Evolutionary conservation across 495 filamentous ascomycete species (phyloP), one percentile per base, ranked within the genome.

Genomic region (Lasiosphaeris hirsuta): DNA sequence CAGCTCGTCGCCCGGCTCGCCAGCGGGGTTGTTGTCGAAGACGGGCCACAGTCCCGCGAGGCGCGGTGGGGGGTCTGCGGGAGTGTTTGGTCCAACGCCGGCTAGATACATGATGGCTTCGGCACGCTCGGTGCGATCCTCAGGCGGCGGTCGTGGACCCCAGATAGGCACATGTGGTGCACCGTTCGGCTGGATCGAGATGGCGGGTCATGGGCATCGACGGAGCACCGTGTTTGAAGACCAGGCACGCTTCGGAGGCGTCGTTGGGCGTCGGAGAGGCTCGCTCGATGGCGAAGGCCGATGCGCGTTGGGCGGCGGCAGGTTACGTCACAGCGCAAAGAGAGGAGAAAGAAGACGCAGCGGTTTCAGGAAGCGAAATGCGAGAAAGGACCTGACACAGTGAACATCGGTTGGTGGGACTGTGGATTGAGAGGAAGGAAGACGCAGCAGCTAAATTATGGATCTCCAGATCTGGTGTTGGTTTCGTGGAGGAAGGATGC

Each of bases 1-100:
- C 7, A 89, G 71, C 1, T 82, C 70, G 19, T 71, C 70, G 33
- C 68, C 72, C 17, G 66, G 54, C 38, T 68, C 67, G 39, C 69
- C 75, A 19, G 77, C 70, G 23, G 69, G 72, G 69, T 78, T 64
- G 42, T 60, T 58, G 43, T 11, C 45, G 45, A 30, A 42, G 17
- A 42, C 19, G 0, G 23, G 47, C 30, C 47, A 45, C 36, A 43
- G 30, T 34, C 37, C 7, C 49, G 54, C 53, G 58, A 17, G 19
- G n/a, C 11, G 46, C 42, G 56, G 19, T 49, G 36, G 39, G 11
- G 54, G 35, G 35, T 37, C 14, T 46, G 51, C 47, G 11, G 23
- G 10, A 49, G 18, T 2, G 46, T 13, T 18, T 1, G 43, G 48
- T 8, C 23, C 17, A 10, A 49, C 33, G 11, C 14, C 41, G 18